phyloP scores from a whole-genome alignment of 495 filamentous ascomycete genomes.

The Astrocystis sublimbata region DNA sequence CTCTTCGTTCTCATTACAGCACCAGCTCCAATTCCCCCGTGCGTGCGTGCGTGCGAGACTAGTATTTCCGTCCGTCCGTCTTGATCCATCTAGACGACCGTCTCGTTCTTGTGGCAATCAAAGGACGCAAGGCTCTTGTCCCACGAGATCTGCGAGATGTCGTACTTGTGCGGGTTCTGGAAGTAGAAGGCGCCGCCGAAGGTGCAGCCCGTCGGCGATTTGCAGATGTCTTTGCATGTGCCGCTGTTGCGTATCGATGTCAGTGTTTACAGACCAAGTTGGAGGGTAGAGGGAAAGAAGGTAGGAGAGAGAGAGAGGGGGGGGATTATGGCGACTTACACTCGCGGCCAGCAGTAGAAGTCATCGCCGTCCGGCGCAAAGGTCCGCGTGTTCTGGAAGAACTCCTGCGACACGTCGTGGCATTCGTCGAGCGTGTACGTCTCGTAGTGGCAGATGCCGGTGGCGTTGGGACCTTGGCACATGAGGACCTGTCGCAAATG shows the following conservation, averaged over 20 bases:
- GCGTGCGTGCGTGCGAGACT: no score
- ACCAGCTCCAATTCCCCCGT: no score
- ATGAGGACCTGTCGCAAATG: constrained; percentile 36
- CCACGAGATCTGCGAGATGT: constrained; percentile 39
- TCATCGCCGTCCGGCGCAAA: constrained; percentile 45
- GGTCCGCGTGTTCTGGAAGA: constrained; percentile 36
- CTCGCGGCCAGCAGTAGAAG: constrained; percentile 43
- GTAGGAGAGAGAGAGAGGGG: background rate
- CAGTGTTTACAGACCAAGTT: background rate
- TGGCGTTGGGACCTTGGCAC: constrained; percentile 45
- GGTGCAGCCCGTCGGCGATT: constrained; percentile 47
- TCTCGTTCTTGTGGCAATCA: constrained; percentile 33
- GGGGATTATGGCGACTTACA: constrained; percentile 19
- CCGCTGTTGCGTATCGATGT: constrained; percentile 10
- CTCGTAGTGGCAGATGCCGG: constrained; percentile 38
- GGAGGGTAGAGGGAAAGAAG: background rate
- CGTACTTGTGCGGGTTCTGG: constrained; percentile 37
- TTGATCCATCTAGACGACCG: no score
- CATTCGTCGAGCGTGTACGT: constrained; percentile 40
- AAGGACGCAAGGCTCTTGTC: constrained; percentile 39
- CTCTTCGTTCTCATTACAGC: no score
- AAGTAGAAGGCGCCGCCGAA: constrained; percentile 40
- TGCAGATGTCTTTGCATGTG: constrained; percentile 42
- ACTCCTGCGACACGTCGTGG: constrained; percentile 36
- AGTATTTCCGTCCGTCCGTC: no score